These are phyloP conservation scores for Saccharomyces pastorianus DNA, from an alignment of 1,139 yeast genomes.

Conservation along the genomic window DNA sequence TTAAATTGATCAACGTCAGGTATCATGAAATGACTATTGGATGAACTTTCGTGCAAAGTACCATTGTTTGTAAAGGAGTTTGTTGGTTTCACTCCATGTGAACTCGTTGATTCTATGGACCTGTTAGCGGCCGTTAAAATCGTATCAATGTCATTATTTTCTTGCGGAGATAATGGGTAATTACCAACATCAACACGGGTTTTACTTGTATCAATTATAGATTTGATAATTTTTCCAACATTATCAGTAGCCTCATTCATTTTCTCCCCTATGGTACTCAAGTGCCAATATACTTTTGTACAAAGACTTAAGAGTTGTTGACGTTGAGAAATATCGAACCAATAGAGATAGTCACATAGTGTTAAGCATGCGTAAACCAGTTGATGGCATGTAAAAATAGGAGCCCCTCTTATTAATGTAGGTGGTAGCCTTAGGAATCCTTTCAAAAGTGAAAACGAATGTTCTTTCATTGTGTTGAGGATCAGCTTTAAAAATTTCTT, in stretches of 20 bases:
- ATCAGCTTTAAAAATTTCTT: constrained; percentile 26
- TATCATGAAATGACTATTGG: constrained; percentile 16
- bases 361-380: constrained; percentile 46
- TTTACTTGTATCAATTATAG: constrained; percentile 39
- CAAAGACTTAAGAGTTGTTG: constrained; percentile 38
- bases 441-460: constrained; percentile 38
- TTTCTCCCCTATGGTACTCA: constrained; percentile 45
- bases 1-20: constrained; percentile 40
- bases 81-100: constrained; percentile 7
- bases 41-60: constrained; percentile 1
- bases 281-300: constrained; percentile 46
- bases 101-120: constrained; percentile 6
- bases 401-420: constrained; percentile 43
- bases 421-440: constrained; percentile 39
- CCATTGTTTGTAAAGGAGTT: constrained; percentile 15
- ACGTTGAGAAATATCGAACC: constrained; percentile 33
- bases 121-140: constrained; percentile 3
- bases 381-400: constrained; percentile 42
- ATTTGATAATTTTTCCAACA: constrained; percentile 44
- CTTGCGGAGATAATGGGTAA: not conserved
- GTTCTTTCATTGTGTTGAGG: constrained; percentile 35
- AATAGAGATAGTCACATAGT: constrained; percentile 38
- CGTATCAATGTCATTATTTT: not conserved
- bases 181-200: constrained; percentile 14
- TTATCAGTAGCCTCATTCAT: constrained; percentile 49